Percentiles rank a stretch among this genome's conserved stretches.
phyloP scores from a whole-genome alignment of 2,329 filamentous ascomycete genomes.

The Penicillium sumatraense region DNA sequence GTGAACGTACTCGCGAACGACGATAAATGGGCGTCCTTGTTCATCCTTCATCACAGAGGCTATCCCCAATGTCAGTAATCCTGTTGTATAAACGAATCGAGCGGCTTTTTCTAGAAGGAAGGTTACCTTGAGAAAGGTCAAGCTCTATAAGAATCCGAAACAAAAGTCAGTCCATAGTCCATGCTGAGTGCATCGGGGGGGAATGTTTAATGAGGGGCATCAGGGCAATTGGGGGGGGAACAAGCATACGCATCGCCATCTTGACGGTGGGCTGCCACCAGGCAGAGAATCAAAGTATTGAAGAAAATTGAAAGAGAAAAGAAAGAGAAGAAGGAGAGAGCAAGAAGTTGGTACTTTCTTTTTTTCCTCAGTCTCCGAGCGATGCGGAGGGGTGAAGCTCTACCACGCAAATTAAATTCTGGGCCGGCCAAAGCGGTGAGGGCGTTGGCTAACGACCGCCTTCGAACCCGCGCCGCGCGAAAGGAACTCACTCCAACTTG shows the following conservation, averaged over 20 bases:
- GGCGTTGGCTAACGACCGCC: constrained; percentile 31
- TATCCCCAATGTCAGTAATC: constrained; percentile 36
- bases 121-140: constrained; percentile 55
- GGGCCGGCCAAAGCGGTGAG: constrained; percentile 40
- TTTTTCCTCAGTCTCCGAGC: constrained; percentile 10
- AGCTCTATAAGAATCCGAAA: constrained; percentile 41
- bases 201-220: constrained; percentile 41
- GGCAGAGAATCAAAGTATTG: constrained; percentile 27
- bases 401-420: constrained; percentile 46
- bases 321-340: constrained; percentile 12
- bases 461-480: constrained; percentile 27
- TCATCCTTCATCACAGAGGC: constrained; percentile 92
- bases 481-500: constrained; percentile 13
- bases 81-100: constrained; percentile 17
- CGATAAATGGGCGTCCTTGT: constrained; percentile 94
- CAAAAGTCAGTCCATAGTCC: constrained; percentile 35
- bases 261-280: constrained; percentile 43
- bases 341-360: constrained; percentile 7
- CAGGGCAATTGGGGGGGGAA: constrained; percentile 20
- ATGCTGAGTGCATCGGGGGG: constrained; percentile 24
- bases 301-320: constrained; percentile 1
- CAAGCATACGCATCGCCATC: constrained; percentile 55
- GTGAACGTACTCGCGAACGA: constrained; percentile 86
- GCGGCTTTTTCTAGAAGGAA: constrained; percentile 12
- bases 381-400: constrained; percentile 35